phyloP scores from a whole-genome alignment of 768 basidiomycete species.

The Serendipita sp. region DNA sequence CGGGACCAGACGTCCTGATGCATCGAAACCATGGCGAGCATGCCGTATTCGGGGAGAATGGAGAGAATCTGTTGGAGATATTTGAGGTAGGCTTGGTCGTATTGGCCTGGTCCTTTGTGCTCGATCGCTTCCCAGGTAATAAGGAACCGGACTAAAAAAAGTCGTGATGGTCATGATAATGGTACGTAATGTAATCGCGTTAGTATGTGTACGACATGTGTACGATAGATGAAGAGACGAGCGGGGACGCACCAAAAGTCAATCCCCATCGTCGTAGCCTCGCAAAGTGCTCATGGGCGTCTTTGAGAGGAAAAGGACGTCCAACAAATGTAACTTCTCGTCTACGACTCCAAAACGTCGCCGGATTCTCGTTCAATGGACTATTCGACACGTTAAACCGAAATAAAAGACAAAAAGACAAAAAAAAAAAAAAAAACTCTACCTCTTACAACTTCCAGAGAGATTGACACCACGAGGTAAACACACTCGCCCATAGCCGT shows the following conservation, averaged over 20 bases:
- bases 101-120: conserved; percentile 80
- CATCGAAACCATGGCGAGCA: conserved; percentile 58
- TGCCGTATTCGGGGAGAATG: conserved; percentile 52
- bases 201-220: too few species aligned
- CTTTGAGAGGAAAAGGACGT: conserved; percentile 76
- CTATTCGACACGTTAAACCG: too few species aligned
- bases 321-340: conserved; percentile 68
- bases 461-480: conserved; percentile 73
- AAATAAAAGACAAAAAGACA: background rate
- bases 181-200: background rate
- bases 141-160: conserved; percentile 59
- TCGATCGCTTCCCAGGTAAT: conserved; percentile 97
- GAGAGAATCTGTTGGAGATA: conserved; percentile 60
- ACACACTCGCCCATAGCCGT: conserved; percentile 64
- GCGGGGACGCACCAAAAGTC: conserved; percentile 50
- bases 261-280: conserved; percentile 75
- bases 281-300: conserved; percentile 73
- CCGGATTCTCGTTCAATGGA: background rate
- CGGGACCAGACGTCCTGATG: conserved; percentile 85
- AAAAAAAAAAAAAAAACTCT: background rate
- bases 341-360: background rate
- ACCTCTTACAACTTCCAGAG: conserved; percentile 72
- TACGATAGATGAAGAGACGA: background rate
- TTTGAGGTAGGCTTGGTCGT: conserved; percentile 66
- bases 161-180: background rate